Evolutionary conservation across 2,329 filamentous ascomycete species (phyloP).

Genomic region (Ceratocystis alfenasii): DNA sequence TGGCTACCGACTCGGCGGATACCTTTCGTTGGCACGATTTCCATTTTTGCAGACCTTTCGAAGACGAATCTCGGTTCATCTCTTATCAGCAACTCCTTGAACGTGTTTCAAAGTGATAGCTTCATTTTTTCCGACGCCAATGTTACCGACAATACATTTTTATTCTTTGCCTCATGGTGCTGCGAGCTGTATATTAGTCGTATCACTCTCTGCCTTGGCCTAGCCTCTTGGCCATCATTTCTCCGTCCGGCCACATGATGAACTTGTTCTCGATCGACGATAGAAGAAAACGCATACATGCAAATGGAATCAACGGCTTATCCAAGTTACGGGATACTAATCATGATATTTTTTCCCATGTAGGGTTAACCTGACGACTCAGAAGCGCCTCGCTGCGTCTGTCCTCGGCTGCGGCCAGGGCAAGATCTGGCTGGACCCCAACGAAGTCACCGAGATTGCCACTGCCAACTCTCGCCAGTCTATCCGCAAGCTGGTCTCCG

Average conservation of each 20-base stretch:
- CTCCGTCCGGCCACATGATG: background rate
- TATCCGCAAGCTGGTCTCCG: conserved; percentile 97
- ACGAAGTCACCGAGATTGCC: conserved; percentile 97
- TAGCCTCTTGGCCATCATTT: background rate
- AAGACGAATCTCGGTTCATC: background rate
- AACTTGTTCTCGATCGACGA: conserved; percentile 6
- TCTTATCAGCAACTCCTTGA: background rate
- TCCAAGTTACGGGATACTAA: conserved; percentile 17
- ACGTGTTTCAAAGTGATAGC: background rate
- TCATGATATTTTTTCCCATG: conserved; percentile 22
- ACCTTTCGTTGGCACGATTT: background rate
- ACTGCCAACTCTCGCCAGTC: conserved; percentile 99
- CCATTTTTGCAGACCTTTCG: background rate
- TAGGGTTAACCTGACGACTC: conserved; percentile 99
- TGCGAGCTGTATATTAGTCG: background rate
- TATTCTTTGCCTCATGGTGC: background rate
- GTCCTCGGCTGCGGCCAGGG: conserved; percentile 98
- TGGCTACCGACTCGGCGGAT: conserved; percentile 1
- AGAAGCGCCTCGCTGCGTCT: conserved; percentile 98
- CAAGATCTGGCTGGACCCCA: conserved; percentile 99
- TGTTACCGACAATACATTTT: background rate
- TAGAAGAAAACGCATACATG: background rate
- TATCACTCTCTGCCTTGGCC: background rate
- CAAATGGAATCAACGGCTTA: background rate
- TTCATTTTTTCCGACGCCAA: background rate